Evolutionary conservation across 108 stramenopile genomes (phyloP).

Genomic region (Cylindrotheca closterium): DNA sequence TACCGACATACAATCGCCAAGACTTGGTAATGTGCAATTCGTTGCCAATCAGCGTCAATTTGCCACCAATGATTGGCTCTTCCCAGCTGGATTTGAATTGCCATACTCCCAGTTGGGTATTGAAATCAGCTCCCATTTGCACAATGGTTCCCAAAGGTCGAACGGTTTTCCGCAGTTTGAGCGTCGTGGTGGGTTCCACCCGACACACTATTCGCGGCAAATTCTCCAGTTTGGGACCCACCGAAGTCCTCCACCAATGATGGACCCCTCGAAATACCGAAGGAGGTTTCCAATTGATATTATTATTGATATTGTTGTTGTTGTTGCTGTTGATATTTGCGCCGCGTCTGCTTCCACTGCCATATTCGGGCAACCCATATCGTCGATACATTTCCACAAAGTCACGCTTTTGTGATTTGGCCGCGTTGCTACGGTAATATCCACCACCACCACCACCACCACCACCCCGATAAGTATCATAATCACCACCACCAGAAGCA

Average conservation of each 20-base stretch:
- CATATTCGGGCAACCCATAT: too few relatives aligned
- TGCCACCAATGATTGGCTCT: conserved; percentile 68
- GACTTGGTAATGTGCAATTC: conserved; percentile 63
- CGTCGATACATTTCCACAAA: too few relatives aligned
- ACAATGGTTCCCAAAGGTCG: conserved; percentile 61
- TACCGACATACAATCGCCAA: conserved; percentile 48
- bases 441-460: too few relatives aligned
- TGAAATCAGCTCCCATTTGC: conserved; percentile 65
- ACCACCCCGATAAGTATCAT: too few relatives aligned
- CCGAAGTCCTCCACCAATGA: conserved; percentile 46
- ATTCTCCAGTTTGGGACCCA: conserved; percentile 40
- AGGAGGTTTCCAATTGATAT: neutral
- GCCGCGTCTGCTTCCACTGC: conserved; percentile 8
- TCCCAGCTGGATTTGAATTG: conserved; percentile 72
- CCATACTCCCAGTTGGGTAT: conserved; percentile 74
- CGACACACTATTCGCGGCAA: conserved; percentile 52
- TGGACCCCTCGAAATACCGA: conserved; percentile 27
- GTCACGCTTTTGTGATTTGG: too few relatives aligned
- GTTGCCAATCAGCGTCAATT: conserved; percentile 50
- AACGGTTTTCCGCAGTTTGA: conserved; percentile 63
- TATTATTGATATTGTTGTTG: conserved; percentile 6
- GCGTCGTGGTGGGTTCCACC: conserved; percentile 63
- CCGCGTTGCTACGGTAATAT: too few relatives aligned
- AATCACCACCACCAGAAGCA: too few relatives aligned
- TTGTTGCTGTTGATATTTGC: conserved; percentile 4